Conservation (phyloP, 768 basidiomycete species). For the Neoboletus magnificus region DNA sequence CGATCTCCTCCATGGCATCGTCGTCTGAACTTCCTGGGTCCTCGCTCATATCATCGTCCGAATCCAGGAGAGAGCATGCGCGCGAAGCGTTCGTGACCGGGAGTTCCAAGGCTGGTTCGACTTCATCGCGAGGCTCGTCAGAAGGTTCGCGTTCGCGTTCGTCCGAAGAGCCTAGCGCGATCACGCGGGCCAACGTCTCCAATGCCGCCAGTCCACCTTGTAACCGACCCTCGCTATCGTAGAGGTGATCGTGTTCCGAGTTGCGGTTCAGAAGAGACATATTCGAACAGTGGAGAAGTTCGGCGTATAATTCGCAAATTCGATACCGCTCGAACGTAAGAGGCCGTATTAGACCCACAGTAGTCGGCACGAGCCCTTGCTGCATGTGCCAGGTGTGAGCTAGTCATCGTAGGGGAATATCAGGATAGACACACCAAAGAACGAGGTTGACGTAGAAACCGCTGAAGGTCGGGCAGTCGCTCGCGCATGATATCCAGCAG, state of each 20-base stretch:
- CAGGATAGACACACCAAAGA: constrained; percentile 57
- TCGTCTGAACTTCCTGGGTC: constrained; percentile 75
- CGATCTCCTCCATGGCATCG: constrained; percentile 80
- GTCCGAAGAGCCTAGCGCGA: constrained; percentile 59
- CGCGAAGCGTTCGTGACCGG: constrained; percentile 56
- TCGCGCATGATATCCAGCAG: constrained; percentile 73
- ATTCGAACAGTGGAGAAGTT: constrained; percentile 95
- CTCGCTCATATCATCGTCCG: constrained; percentile 76
- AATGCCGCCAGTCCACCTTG: constrained; percentile 83
- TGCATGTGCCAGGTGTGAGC: constrained; percentile 29
- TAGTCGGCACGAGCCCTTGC: constrained; percentile 68
- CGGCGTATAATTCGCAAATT: constrained; percentile 95
- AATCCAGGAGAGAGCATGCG: constrained; percentile 55
- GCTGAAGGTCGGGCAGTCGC: constrained; percentile 64
- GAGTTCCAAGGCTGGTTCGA: constrained; percentile 63
- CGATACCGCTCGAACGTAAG: constrained; percentile 94
- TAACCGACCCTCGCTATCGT: constrained; percentile 79
- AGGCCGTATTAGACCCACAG: constrained; percentile 69
- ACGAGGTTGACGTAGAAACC: constrained; percentile 66
- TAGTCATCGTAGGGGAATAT: constrained; percentile 2
- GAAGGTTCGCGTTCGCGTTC: constrained; percentile 53
- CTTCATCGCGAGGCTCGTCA: constrained; percentile 55
- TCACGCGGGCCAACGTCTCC: constrained; percentile 84
- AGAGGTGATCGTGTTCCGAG: constrained; percentile 62
- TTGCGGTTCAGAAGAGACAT: constrained; percentile 93